These are phyloP conservation scores for Cercospora zeina DNA, from an alignment of 2,329 filamentous ascomycete genomes.

Conservation along the genomic window DNA sequence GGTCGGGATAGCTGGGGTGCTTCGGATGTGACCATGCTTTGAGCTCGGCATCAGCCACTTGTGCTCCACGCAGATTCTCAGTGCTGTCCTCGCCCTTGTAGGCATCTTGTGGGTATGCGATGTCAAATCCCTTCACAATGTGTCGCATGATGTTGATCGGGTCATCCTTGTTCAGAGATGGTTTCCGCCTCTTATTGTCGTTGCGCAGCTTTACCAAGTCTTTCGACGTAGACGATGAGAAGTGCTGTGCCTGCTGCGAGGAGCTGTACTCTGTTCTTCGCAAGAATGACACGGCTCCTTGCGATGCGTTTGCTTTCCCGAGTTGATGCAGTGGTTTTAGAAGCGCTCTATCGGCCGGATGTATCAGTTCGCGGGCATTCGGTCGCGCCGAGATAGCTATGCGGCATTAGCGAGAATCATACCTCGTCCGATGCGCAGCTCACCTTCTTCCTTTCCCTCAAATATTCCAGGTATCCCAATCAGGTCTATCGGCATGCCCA, in stretches of 20 bases:
- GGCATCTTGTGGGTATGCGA: constrained; percentile 63
- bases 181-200: constrained; percentile 45
- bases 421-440: constrained; percentile 30
- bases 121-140: constrained; percentile 64
- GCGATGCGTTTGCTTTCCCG: constrained; percentile 76
- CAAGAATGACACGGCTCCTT: constrained; percentile 84
- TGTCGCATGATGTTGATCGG: constrained; percentile 62
- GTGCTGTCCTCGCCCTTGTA: constrained; percentile 66
- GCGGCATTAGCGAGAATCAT: constrained; percentile 18
- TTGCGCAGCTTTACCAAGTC: constrained; percentile 49
- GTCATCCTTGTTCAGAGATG: constrained; percentile 53
- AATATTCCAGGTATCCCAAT: constrained; percentile 94
- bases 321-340: constrained; percentile 80
- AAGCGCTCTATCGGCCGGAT: constrained; percentile 81
- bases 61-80: constrained; percentile 55
- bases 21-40: constrained; percentile 61
- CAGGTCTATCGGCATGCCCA: constrained; percentile 95
- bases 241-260: constrained; percentile 47
- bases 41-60: constrained; percentile 55
- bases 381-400: constrained; percentile 63
- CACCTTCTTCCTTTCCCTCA: constrained; percentile 91
- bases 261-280: constrained; percentile 95
- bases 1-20: constrained; percentile 59
- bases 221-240: constrained; percentile 57
- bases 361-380: constrained; percentile 64